Evolutionary conservation across 345 rosid species (phyloP).

Genomic region (Salix udensis): DNA sequence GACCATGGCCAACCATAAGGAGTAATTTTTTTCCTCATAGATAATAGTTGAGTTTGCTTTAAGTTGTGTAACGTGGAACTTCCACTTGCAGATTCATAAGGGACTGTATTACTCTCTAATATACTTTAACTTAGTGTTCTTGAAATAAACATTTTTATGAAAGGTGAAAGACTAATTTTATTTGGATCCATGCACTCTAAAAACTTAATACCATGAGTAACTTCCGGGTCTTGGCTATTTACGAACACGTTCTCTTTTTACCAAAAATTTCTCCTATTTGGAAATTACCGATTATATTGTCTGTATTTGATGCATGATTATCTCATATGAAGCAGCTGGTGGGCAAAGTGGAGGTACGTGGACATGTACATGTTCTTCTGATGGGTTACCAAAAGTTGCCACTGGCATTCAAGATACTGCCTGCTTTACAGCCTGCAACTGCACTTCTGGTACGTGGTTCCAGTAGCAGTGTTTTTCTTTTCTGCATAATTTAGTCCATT

Average conservation of each 20-base stretch:
- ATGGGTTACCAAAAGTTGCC: conserved; percentile 70
- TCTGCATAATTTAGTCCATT: not conserved
- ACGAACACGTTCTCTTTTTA: not conserved
- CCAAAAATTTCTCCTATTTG: not conserved
- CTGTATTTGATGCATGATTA: conserved; percentile 7
- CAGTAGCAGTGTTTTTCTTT: not conserved
- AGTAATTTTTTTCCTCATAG: not conserved
- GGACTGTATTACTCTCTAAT: not conserved
- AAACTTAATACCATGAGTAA: not conserved
- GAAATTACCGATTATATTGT: not conserved
- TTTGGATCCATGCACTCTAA: not conserved
- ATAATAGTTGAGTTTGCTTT: not conserved
- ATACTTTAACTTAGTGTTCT: not conserved
- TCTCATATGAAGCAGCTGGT: conserved; percentile 32
- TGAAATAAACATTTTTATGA: not conserved
- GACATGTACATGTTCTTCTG: conserved; percentile 63
- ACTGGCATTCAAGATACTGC: conserved; percentile 35
- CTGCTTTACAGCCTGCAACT: conserved; percentile 86
- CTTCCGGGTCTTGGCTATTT: not conserved
- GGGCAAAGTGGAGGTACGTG: conserved; percentile 45
- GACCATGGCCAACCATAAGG: not conserved
- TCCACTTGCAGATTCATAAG: not conserved
- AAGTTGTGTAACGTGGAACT: not conserved
- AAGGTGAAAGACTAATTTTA: not conserved
- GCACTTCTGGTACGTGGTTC: conserved; percentile 63